Base-by-base conservation (phyloP, 2,329 filamentous ascomycete genomes). In the Acrocalymma vagum region DNA sequence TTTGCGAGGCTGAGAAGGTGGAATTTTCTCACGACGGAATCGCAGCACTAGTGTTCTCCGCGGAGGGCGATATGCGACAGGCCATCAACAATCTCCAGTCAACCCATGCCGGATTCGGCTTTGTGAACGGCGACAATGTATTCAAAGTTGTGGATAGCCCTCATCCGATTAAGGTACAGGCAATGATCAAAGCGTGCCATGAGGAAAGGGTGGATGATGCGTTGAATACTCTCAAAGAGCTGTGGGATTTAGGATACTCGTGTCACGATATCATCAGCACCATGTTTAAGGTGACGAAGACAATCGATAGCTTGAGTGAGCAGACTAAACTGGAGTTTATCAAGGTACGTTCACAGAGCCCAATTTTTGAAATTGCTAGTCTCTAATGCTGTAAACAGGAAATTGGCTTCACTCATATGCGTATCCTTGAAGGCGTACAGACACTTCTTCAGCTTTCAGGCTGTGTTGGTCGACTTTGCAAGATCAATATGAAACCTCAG, bases 351-450 rank as follows among this genome's bases (percentile, higher is more conserved):
- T 20, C 9, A 24, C 13, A 35, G n/a, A 14, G 22, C 6, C n/a
- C n/a, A n/a, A n/a, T n/a, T n/a, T n/a, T n/a, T n/a, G n/a, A n/a
- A n/a, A n/a, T n/a, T n/a, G n/a, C n/a, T n/a, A n/a, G n/a, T n/a
- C n/a, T n/a, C n/a, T n/a, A n/a, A n/a, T n/a, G n/a, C n/a, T n/a
- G n/a, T n/a, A n/a, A 32, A 15, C 29, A 70, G 74, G 94, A 96
- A 74, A 99, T 99, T 71, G 94, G 94, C 37, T 97, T 97, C 72
- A 95, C 94, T 3, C 94, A 99, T 67, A 99, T 99, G 94, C 92
- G 95, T 70, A 93, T 99, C 40, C 77, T 99, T n/a, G 94, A 99
- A 67, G 94, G 94, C 20, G 90, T 99, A 16, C 93, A 97, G 73
- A 96, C 93, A 6, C 81, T 96, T 49, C 80, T 99, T 43, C 94